A percentile compares a stretch with the other conserved stretches of the same genome.
phyloP scores from a whole-genome alignment of 306 rosid species.

The Vicia faba region DNA sequence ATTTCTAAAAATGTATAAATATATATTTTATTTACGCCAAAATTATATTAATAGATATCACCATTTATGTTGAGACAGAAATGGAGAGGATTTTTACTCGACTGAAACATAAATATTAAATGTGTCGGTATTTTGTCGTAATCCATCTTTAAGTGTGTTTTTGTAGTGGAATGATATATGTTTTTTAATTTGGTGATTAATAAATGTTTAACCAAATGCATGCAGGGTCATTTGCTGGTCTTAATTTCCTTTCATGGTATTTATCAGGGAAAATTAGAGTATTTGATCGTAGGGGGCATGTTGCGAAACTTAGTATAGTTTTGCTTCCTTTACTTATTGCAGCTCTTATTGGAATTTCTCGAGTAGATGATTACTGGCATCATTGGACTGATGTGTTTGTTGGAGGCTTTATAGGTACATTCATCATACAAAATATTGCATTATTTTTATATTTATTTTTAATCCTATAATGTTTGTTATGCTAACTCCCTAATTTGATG shows the following conservation, averaged over 20 bases:
- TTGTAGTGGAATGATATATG: neutral
- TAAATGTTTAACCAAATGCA: slow-evolving; percentile 19
- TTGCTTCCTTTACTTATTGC: slow-evolving; percentile 55
- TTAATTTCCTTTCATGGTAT: slow-evolving; percentile 58
- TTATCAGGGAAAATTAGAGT: slow-evolving; percentile 57
- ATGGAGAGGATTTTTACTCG: too few species aligned
- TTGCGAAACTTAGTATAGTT: slow-evolving; percentile 47
- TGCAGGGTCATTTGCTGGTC: slow-evolving; percentile 67
- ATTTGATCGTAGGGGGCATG: slow-evolving; percentile 56
- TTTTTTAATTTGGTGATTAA: neutral
- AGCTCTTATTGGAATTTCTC: slow-evolving; percentile 48
- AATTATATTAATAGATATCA: too few species aligned
- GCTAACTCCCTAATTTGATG: slow-evolving; percentile 1
- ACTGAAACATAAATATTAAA: neutral
- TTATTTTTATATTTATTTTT: neutral
- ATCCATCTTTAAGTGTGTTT: too few species aligned
- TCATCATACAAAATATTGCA: slow-evolving; percentile 1
- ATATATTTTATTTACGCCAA: too few species aligned
- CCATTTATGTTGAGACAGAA: too few species aligned
- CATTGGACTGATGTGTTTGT: slow-evolving; percentile 62
- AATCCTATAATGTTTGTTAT: neutral
- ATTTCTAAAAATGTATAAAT: too few species aligned
- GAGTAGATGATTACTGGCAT: slow-evolving; percentile 67
- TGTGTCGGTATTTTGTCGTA: neutral
- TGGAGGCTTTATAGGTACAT: slow-evolving; percentile 51